phyloP scores from a whole-genome alignment of 1,284 basidiomycete species.

The Naganishia albida region DNA sequence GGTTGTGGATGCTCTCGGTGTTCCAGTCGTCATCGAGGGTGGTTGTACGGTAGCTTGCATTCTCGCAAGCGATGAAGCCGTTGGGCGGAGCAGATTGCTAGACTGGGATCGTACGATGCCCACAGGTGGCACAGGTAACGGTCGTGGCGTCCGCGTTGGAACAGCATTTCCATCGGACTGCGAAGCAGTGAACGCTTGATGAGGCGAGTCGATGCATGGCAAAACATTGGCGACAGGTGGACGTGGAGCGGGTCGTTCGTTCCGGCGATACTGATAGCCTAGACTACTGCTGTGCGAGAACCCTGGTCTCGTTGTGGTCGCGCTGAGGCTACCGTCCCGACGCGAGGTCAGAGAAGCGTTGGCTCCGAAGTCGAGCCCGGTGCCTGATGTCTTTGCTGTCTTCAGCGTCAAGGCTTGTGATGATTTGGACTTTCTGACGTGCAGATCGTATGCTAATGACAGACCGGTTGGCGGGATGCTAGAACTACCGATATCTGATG shows the following conservation, averaged over 20 bases:
- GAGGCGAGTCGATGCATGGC: neutral
- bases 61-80: conserved; percentile 23
- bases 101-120: conserved; percentile 1
- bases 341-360: neutral
- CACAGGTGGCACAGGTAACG: conserved; percentile 1
- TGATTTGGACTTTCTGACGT: conserved; percentile 17
- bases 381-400: neutral
- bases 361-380: neutral
- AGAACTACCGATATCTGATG: neutral
- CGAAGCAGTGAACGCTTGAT: neutral
- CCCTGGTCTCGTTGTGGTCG: neutral
- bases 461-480: neutral
- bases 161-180: neutral
- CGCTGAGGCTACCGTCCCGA: neutral
- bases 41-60: conserved; percentile 26
- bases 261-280: neutral
- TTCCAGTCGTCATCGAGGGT: neutral
- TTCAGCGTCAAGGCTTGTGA: neutral
- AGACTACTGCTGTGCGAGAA: neutral
- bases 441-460: conserved; percentile 18
- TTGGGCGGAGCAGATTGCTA: conserved; percentile 17
- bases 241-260: neutral
- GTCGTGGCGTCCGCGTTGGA: neutral
- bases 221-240: neutral
- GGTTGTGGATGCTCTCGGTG: neutral